These are phyloP conservation scores for Epipyxis sp. DNA, from an alignment of 108 stramenopile genomes.

Conservation along the genomic window DNA sequence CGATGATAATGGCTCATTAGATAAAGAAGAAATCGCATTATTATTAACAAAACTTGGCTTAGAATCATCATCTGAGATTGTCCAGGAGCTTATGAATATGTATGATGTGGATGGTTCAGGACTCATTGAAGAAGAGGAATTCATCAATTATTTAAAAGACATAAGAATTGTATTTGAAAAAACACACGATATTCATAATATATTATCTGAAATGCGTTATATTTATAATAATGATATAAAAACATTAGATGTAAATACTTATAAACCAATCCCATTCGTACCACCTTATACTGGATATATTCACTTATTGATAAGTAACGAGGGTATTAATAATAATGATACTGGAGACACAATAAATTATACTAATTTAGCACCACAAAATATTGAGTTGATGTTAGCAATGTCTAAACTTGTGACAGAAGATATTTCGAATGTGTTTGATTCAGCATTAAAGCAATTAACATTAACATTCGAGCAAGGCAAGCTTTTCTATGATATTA, in stretches of 20 bases:
- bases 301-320: background rate
- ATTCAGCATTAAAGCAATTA: background rate
- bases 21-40: background rate
- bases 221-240: background rate
- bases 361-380: background rate
- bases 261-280: background rate
- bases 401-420: background rate
- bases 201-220: background rate
- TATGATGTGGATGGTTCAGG: slow-evolving; percentile 26
- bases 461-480: background rate
- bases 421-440: background rate
- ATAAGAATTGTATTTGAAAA: background rate
- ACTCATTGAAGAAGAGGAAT: slow-evolving; percentile 13
- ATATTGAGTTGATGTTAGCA: background rate
- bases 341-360: background rate
- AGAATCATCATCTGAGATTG: background rate
- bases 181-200: background rate
- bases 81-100: background rate
- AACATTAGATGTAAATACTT: background rate
- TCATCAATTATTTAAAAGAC: background rate
- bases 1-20: background rate
- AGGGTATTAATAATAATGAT: background rate
- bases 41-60: background rate
- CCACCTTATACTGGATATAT: background rate
- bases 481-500: background rate